Percentiles rank a stretch among this genome's conserved stretches.
These are phyloP conservation scores for Odonthalia washingtoniensis DNA, from an alignment of 31 red algal genomes.

Conservation along the genomic window DNA sequence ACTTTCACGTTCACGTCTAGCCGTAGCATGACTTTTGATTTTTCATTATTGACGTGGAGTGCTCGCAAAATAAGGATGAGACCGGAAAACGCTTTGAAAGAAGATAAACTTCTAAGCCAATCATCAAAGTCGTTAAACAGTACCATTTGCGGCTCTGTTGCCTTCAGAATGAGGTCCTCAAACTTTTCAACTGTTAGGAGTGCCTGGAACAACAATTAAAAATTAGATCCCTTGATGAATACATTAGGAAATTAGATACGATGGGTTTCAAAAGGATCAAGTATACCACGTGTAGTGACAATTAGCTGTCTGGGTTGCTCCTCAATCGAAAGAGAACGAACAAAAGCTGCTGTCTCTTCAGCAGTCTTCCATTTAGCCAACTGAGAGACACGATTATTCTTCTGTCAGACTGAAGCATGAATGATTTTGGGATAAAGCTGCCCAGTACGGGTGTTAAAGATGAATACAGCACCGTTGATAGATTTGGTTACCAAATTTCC, in stretches of 20 bases:
- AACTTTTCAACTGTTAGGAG: conserved; percentile 92
- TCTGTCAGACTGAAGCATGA: conserved; percentile 92
- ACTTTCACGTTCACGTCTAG: conserved; percentile 76
- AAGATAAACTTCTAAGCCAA: conserved; percentile 88
- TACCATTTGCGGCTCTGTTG: no score
- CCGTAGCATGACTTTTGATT: conserved; percentile 82
- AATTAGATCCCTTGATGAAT: conserved; percentile 84
- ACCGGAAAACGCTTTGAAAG: conserved; percentile 94
- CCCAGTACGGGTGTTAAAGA: conserved; percentile 95
- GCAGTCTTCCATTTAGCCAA: conserved; percentile 99
- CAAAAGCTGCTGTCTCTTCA: conserved; percentile 90
- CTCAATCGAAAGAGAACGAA: conserved; percentile 90
- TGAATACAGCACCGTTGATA: conserved; percentile 97
- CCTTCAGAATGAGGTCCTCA: conserved; percentile 87
- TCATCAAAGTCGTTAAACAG: conserved; percentile 95
- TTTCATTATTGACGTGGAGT: conserved; percentile 85
- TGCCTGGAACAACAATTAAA: conserved; percentile 92
- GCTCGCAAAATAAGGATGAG: conserved; percentile 90
- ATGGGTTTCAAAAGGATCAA: conserved; percentile 95
- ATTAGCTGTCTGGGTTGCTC: conserved; percentile 96
- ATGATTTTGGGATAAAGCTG: conserved; percentile 98
- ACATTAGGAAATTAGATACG: conserved; percentile 91
- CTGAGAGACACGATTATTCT: conserved; percentile 94
- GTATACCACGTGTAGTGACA: conserved; percentile 86
- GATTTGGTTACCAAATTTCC: conserved; percentile 96